phyloP scores from a whole-genome alignment of 2,329 filamentous ascomycete species.

The Colletotrichum sp. region DNA sequence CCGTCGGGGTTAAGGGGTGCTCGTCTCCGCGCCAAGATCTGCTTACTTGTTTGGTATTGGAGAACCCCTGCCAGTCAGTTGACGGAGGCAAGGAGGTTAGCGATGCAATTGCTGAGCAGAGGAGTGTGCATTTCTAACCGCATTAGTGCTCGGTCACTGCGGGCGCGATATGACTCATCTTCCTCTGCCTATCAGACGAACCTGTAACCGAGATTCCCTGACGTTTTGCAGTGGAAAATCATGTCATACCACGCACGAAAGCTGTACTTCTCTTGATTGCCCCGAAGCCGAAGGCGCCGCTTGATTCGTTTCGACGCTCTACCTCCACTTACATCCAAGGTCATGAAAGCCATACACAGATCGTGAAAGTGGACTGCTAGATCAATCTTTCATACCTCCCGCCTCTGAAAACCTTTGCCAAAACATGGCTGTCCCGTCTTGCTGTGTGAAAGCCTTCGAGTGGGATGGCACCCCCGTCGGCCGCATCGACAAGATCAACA shows the following conservation, averaged over 20 bases:
- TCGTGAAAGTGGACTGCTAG: not conserved
- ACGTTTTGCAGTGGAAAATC: not conserved
- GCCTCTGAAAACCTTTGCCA: not conserved
- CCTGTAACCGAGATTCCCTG: not conserved
- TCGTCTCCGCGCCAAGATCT: not conserved
- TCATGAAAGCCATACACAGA: not conserved
- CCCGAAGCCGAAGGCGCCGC: not conserved
- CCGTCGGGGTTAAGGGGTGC: not conserved
- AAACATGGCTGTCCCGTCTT: constrained; percentile 19
- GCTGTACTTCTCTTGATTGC: not conserved
- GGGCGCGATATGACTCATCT: not conserved
- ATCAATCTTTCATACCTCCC: not conserved
- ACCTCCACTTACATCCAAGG: not conserved
- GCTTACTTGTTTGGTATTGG: not conserved
- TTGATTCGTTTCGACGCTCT: not conserved
- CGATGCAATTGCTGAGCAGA: not conserved
- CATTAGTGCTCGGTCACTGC: not conserved
- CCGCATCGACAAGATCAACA: constrained; percentile 32
- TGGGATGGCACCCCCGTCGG: constrained; percentile 45
- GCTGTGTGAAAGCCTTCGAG: constrained; percentile 40
- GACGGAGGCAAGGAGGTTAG: not conserved
- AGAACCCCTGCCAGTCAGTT: not conserved
- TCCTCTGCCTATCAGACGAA: not conserved
- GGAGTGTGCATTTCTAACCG: not conserved
- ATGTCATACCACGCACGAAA: not conserved